phyloP scores from a whole-genome alignment of 208 protist species.

The Borovskyia barvae region DNA sequence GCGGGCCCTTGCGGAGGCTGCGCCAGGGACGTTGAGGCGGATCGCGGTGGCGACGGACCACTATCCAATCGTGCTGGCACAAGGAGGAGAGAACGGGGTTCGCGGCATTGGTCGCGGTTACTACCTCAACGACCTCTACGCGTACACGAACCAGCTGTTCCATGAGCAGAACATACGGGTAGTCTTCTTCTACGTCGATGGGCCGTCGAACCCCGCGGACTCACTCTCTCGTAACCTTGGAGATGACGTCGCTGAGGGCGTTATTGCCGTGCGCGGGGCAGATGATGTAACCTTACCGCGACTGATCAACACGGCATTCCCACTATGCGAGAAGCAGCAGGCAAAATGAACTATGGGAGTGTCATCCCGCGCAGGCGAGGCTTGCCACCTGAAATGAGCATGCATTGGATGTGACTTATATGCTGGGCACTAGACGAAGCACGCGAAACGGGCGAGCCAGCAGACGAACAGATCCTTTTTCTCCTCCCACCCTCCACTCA shows the following conservation, averaged over 20 bases:
- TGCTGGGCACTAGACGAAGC: too few relatives aligned
- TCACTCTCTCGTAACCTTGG: conserved; percentile 6
- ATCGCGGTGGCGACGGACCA: conserved; percentile 1
- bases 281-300: background rate
- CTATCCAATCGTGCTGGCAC: conserved; percentile 1
- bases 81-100: conserved; percentile 1
- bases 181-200: background rate
- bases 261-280: background rate
- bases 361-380: too few relatives aligned
- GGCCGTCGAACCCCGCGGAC: background rate
- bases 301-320: conserved; percentile 1
- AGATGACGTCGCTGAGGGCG: background rate
- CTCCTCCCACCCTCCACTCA: too few relatives aligned
- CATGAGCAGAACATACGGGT: background rate
- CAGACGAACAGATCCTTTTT: too few relatives aligned
- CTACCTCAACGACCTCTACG: conserved; percentile 4
- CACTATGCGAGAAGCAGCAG: background rate
- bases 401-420: too few relatives aligned
- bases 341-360: conserved; percentile 1
- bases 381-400: too few relatives aligned
- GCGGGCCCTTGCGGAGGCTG: background rate
- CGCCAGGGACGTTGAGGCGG: background rate
- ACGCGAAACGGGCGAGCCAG: too few relatives aligned
- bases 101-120: conserved; percentile 1
- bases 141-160: conserved; percentile 9